Evolutionary conservation across 2,329 filamentous ascomycete genomes (phyloP), one percentile per base, ranked within the genome.

Genomic region (Hawksworthiomyces lignivorus): DNA sequence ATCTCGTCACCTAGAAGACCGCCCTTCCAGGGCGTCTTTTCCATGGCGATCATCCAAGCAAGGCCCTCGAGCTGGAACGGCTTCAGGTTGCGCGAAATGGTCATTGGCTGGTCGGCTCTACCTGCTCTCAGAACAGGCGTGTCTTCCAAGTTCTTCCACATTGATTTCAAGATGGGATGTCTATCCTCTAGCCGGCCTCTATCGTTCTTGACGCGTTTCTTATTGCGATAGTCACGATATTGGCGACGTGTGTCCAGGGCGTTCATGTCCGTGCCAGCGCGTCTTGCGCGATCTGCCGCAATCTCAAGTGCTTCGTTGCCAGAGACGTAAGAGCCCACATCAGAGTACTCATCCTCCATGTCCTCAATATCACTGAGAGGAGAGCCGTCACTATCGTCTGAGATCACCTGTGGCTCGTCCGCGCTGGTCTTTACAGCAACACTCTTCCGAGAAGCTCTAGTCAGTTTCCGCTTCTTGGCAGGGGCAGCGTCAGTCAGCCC

Each of bases 1-100:
- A 98, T 98, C 63, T 98, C 92, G 53, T 98, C 92, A 45, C 92
- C 92, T 2, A 98, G 74, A 3, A 98, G 70, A 12, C 92, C 92
- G 15, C 92, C 92, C 56, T 81, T 86, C 75, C 89, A 97, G 29
- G 83, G 66, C 0, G 79, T 84, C 62, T 85, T 70, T 59, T 98
- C 92, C 73, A 97, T 94, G 42, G 75, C 81, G 47, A 75, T 79
- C 87, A 98, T 94, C 92, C 92, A 98, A 38, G 87, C 82, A 29
- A 98, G 70, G 5, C 92, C 92, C 62, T 96, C 84, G 5, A 95
- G 79, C 57, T 98, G 92, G 59, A 97, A 98, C 1, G 84, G 82
- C 61, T 98, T 96, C 48, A 98, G 71, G 42, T 81, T 82, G 29
- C 90, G 83, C 39, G 75, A 86, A 50, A 98, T 96, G 4, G 74